A percentile compares a stretch with the other conserved stretches of the same genome.
These are phyloP conservation scores for Ustilago xerochloae DNA, from an alignment of 1,284 basidiomycete genomes.

Conservation along the genomic window DNA sequence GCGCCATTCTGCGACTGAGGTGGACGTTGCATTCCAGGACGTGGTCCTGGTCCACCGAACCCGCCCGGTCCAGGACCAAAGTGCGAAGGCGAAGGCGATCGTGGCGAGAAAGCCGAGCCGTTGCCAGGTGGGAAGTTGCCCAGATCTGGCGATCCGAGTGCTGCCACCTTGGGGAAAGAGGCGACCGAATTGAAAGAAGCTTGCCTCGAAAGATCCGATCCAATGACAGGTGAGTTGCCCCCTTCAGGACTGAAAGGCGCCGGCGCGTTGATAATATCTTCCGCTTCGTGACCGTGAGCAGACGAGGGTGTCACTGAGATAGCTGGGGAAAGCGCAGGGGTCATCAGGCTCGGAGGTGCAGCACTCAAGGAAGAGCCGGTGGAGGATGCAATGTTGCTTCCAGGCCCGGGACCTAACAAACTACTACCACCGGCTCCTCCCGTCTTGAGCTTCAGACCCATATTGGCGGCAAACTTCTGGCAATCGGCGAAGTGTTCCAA, in stretches of 20 bases:
- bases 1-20: conserved; percentile 27
- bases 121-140: conserved; percentile 12
- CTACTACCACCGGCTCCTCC: conserved; percentile 11
- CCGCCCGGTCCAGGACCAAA: conserved; percentile 24
- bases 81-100: conserved; percentile 40
- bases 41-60: conserved; percentile 25
- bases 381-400: background rate
- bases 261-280: background rate
- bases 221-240: conserved; percentile 19
- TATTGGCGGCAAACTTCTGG: conserved; percentile 79
- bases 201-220: conserved; percentile 43
- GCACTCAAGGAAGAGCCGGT: conserved; percentile 4
- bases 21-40: no score
- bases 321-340: conserved; percentile 51
- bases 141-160: conserved; percentile 40
- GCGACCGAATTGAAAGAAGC: conserved; percentile 58
- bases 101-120: conserved; percentile 28
- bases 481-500: conserved; percentile 83
- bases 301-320: conserved; percentile 61
- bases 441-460: conserved; percentile 58
- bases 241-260: conserved; percentile 9
- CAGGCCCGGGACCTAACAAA: conserved; percentile 2
- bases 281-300: conserved; percentile 18
- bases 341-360: conserved; percentile 16
- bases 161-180: conserved; percentile 47